These are phyloP conservation scores for Tetrahymena thermophila DNA, from an alignment of 73 alveolate genomes.

Conservation along the genomic window DNA sequence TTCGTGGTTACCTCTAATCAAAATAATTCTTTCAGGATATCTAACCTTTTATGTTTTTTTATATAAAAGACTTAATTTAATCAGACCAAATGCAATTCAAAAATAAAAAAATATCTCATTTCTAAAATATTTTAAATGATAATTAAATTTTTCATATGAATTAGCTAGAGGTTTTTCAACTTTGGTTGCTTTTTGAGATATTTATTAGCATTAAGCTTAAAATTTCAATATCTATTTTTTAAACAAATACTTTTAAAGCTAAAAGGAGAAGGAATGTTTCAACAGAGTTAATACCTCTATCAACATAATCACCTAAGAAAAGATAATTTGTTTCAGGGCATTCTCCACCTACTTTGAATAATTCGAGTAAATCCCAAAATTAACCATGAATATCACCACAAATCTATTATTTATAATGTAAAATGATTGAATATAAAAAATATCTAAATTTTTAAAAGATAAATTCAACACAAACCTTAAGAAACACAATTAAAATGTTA, in stretches of 20 bases:
- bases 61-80: no score
- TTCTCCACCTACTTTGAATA: slow-evolving; percentile 84
- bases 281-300: slow-evolving; percentile 84
- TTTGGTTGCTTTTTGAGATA: not conserved
- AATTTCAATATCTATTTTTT: not conserved
- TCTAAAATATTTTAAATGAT: no score
- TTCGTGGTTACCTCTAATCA: slow-evolving; percentile 80
- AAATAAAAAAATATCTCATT: no score
- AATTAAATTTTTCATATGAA: no score
- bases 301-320: slow-evolving; percentile 92
- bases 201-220: not conserved
- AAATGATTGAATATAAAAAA: not conserved
- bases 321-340: slow-evolving; percentile 84
- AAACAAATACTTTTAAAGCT: slow-evolving; percentile 69
- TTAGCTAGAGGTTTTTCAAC: no score
- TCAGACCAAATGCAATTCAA: no score
- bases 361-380: slow-evolving; percentile 78
- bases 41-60: slow-evolving; percentile 40
- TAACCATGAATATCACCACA: slow-evolving; percentile 84
- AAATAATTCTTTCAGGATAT: slow-evolving; percentile 77
- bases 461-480: no score
- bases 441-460: no score
- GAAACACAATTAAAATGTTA: no score
- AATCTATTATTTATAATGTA: slow-evolving; percentile 19
- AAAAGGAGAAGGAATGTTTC: slow-evolving; percentile 83